These are phyloP conservation scores for Actinidia arguta DNA, from an alignment of 179 eudicot genomes.

Conservation along the genomic window DNA sequence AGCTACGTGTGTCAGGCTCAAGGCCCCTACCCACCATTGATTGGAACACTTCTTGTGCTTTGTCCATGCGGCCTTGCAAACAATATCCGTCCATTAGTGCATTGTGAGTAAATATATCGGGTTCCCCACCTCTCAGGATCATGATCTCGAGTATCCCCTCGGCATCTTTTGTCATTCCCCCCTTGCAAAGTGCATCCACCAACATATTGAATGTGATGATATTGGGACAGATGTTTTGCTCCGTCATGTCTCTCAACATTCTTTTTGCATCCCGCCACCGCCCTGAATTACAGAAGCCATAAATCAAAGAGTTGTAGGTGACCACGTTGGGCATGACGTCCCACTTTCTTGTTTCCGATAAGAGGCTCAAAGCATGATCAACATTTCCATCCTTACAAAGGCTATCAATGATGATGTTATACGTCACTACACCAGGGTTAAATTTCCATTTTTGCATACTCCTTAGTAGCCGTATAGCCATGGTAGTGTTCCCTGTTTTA, in stretches of 20 bases:
- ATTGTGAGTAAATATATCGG: not conserved
- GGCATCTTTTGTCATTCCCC: not conserved
- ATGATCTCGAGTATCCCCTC: not conserved
- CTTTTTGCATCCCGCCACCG: not conserved
- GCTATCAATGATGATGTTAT: not conserved
- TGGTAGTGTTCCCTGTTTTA: not conserved
- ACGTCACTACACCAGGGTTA: not conserved
- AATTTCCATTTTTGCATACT: not conserved
- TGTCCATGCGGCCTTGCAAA: not conserved
- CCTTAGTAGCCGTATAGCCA: not conserved
- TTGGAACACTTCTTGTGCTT: not conserved
- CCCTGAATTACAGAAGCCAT: not conserved
- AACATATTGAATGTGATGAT: not conserved
- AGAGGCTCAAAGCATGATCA: not conserved
- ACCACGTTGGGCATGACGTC: not conserved
- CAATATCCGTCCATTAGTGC: slow-evolving; percentile 1
- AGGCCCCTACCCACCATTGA: no score
- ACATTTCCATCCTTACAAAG: not conserved
- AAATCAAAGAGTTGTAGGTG: slow-evolving; percentile 9
- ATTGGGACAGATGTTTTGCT: not conserved
- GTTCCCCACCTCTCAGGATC: slow-evolving; percentile 12
- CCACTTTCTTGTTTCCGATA: not conserved
- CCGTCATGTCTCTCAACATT: slow-evolving; percentile 7
- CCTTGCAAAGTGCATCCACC: slow-evolving; percentile 14
- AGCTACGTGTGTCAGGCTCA: no score